These are phyloP conservation scores for Silene vulgaris DNA, from an alignment of 179 eudicot genomes.

Conservation along the genomic window DNA sequence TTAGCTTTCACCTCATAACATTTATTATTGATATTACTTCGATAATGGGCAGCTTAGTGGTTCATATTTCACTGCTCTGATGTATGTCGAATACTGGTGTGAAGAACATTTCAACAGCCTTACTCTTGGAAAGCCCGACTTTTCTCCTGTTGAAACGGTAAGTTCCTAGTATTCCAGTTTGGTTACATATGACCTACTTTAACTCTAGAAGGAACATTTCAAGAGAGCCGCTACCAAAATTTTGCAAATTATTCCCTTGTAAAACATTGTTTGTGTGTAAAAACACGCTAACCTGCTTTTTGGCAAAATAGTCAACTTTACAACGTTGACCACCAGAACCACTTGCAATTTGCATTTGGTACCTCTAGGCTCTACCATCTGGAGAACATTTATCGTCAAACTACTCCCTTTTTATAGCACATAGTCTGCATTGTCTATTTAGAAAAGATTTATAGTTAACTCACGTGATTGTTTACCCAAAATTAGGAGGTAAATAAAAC, in stretches of 20 bases:
- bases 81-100: conserved; percentile 98
- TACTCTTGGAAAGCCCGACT: conserved; percentile 86
- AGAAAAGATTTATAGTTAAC: background rate
- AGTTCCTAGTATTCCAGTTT: conserved; percentile 21
- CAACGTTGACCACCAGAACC: background rate
- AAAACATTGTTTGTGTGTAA: background rate
- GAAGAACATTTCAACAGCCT: conserved; percentile 68
- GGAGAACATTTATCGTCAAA: background rate
- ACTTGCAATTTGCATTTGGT: background rate
- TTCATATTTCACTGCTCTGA: conserved; percentile 87
- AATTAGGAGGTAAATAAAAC: no score
- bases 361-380: background rate
- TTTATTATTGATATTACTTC: conserved; percentile 8
- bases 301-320: background rate
- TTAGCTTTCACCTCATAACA: background rate
- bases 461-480: background rate
- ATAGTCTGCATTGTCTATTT: background rate
- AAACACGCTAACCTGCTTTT: background rate
- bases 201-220: background rate
- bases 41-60: conserved; percentile 57
- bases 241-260: background rate
- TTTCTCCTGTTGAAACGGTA: conserved; percentile 73
- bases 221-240: background rate
- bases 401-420: background rate
- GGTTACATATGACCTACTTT: background rate